phyloP scores from a whole-genome alignment of 371 early-diverging fungal species.

The Nematocida ironsii region DNA sequence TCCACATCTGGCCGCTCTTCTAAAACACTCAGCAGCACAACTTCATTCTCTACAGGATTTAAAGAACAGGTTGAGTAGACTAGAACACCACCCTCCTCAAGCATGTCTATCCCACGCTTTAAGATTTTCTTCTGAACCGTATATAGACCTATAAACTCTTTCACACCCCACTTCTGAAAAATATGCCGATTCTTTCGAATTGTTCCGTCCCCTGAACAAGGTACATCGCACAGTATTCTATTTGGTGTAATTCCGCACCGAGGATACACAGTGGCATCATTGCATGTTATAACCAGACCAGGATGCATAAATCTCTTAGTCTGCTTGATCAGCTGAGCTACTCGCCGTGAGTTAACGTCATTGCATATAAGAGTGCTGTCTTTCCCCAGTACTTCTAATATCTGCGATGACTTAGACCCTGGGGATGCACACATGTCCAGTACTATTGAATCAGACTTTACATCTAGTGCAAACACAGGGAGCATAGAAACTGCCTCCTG shows the following conservation, averaged over 20 bases:
- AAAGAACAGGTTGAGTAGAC: slow-evolving; percentile 98
- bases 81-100: slow-evolving; percentile 83
- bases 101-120: slow-evolving; percentile 78
- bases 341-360: slow-evolving; percentile 83
- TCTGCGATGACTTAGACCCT: slow-evolving; percentile 74
- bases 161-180: slow-evolving; percentile 80
- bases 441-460: slow-evolving; percentile 81
- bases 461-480: slow-evolving; percentile 84
- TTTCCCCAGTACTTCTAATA: slow-evolving; percentile 73
- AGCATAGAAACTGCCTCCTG: slow-evolving; percentile 98
- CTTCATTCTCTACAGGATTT: slow-evolving; percentile 76
- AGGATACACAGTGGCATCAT: slow-evolving; percentile 87
- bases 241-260: slow-evolving; percentile 57
- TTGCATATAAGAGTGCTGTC: slow-evolving; percentile 88
- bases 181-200: slow-evolving; percentile 87
- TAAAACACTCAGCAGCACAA: slow-evolving; percentile 63
- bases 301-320: slow-evolving; percentile 78
- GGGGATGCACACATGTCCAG: slow-evolving; percentile 74
- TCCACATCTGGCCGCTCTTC: slow-evolving; percentile 48
- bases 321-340: slow-evolving; percentile 88
- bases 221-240: slow-evolving; percentile 77
- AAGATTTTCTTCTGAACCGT: slow-evolving; percentile 81
- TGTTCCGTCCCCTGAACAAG: slow-evolving; percentile 92
- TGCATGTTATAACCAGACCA: slow-evolving; percentile 85
- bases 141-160: slow-evolving; percentile 77